These are phyloP conservation scores for Russula lepida DNA, from an alignment of 768 basidiomycete genomes.

Conservation along the genomic window DNA sequence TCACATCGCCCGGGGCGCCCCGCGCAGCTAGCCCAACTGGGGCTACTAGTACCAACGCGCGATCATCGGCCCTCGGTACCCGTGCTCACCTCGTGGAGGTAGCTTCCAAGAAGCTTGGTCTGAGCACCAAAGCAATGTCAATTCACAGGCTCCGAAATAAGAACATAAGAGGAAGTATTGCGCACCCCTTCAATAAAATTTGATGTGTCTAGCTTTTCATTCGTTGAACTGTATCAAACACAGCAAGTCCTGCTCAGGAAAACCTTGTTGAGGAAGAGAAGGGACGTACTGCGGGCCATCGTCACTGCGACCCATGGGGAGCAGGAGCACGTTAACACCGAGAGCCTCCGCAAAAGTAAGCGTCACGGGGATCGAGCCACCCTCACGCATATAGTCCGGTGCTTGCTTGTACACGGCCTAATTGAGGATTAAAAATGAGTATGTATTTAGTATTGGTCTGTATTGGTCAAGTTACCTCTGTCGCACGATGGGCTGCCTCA, in stretches of 20 bases:
- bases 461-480: slow-evolving; percentile 40
- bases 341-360: slow-evolving; percentile 88
- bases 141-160: background rate
- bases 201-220: slow-evolving; percentile 86
- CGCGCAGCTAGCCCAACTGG: background rate
- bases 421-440: background rate
- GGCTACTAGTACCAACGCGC: background rate
- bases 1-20: background rate
- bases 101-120: slow-evolving; percentile 17
- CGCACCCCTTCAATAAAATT: slow-evolving; percentile 85
- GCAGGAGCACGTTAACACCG: slow-evolving; percentile 75
- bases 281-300: slow-evolving; percentile 82
- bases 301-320: slow-evolving; percentile 92
- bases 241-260: background rate
- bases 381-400: slow-evolving; percentile 82
- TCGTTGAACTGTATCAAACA: slow-evolving; percentile 55
- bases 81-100: slow-evolving; percentile 4
- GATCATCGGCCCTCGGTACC: background rate
- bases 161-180: background rate
- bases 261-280: background rate
- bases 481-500: slow-evolving; percentile 78
- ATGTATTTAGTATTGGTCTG: background rate
- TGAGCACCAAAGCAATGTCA: background rate
- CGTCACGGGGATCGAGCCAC: slow-evolving; percentile 92
- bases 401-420: slow-evolving; percentile 55